phyloP scores from a whole-genome alignment of 495 filamentous ascomycete genomes.

The Neurospora sp. region DNA sequence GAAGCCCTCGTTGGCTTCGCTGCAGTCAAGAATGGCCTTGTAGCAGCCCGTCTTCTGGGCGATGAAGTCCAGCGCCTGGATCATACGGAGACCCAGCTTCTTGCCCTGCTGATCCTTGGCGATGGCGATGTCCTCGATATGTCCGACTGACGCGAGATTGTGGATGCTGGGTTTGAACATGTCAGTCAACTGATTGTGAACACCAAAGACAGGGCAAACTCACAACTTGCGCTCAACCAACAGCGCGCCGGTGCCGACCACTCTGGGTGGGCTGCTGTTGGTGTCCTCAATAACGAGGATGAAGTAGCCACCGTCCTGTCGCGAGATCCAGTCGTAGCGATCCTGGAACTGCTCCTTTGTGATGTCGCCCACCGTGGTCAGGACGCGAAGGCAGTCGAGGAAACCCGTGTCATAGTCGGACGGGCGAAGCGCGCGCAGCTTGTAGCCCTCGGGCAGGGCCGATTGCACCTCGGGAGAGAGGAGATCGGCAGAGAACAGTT shows the following conservation, averaged over 20 bases:
- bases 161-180: conserved; percentile 46
- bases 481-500: conserved; percentile 67
- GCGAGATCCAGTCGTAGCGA: conserved; percentile 76
- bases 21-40: conserved; percentile 61
- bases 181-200: background rate
- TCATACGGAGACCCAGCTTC: conserved; percentile 85
- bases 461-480: conserved; percentile 66
- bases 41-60: conserved; percentile 81
- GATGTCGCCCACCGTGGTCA: conserved; percentile 90
- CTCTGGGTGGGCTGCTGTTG: conserved; percentile 28
- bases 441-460: conserved; percentile 69
- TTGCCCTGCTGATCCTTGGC: conserved; percentile 91
- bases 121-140: conserved; percentile 98
- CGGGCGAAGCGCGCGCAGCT: conserved; percentile 65
- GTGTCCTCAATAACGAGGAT: conserved; percentile 73
- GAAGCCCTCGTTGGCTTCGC: conserved; percentile 83
- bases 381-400: conserved; percentile 79
- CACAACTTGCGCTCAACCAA: conserved; percentile 82
- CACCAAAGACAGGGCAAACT: conserved; percentile 10
- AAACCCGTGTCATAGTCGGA: conserved; percentile 72
- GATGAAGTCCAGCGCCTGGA: conserved; percentile 86
- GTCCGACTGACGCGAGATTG: conserved; percentile 68
- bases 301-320: conserved; percentile 73
- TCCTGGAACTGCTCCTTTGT: conserved; percentile 60
- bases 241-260: conserved; percentile 82